phyloP scores from a whole-genome alignment of 495 filamentous ascomycete species.

The Neurospora tetraspora region DNA sequence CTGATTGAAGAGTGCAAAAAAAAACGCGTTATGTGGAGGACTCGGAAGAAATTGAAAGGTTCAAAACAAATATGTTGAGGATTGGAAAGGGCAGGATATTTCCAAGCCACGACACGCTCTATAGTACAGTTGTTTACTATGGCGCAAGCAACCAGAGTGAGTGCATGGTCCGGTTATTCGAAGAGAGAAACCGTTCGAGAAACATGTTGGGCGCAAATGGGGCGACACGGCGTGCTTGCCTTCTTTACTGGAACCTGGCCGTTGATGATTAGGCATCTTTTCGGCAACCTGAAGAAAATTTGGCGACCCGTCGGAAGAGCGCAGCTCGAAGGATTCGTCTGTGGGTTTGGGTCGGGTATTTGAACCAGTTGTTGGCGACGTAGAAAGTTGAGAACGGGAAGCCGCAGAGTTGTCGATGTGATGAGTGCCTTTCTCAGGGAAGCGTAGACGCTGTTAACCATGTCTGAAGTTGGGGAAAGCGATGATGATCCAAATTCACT shows the following conservation, averaged over 20 bases:
- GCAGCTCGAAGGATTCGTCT: neutral
- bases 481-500: too few relatives aligned
- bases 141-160: neutral
- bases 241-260: neutral
- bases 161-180: neutral
- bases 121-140: neutral
- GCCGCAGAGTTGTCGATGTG: neutral
- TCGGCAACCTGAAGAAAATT: neutral
- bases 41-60: neutral
- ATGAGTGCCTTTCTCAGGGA: neutral
- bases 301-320: neutral
- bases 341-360: neutral
- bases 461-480: neutral
- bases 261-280: neutral
- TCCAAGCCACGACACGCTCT: neutral
- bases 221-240: neutral
- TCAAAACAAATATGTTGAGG: neutral
- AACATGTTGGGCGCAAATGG: neutral
- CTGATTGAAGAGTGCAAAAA: neutral
- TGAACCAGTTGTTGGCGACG: neutral
- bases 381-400: neutral
- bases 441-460: neutral
- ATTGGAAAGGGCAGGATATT: neutral
- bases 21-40: neutral
- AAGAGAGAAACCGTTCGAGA: neutral